Conservation (phyloP, 441 rosid genomes). For the Cnidoscolus chayamansa region DNA sequence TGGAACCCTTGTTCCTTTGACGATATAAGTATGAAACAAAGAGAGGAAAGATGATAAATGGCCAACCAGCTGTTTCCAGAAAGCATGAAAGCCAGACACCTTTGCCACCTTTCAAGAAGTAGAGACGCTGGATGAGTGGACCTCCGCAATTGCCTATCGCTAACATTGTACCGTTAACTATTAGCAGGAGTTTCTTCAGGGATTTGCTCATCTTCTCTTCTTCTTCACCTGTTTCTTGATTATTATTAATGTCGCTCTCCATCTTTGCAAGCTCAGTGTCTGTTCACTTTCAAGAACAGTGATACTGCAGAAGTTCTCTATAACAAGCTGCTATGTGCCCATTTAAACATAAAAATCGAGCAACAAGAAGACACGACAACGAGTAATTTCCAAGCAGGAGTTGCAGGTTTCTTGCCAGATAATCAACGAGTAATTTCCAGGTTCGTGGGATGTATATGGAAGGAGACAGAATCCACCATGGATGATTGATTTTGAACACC, state of each 20-base stretch:
- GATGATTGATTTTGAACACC: too few species aligned
- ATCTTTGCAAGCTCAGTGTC: neutral
- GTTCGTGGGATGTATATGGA: neutral
- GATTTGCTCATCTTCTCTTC: constrained; percentile 16
- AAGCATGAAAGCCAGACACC: constrained; percentile 47
- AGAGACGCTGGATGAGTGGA: constrained; percentile 53
- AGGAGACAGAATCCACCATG: too few species aligned
- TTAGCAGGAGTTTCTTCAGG: constrained; percentile 21
- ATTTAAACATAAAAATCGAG: neutral
- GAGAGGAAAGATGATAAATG: constrained; percentile 20
- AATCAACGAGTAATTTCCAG: neutral
- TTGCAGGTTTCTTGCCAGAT: too few species aligned
- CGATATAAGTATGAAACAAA: constrained; percentile 30
- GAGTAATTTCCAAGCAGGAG: too few species aligned
- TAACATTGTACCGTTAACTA: constrained; percentile 23
- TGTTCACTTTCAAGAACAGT: neutral
- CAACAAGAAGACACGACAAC: neutral
- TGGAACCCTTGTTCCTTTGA: constrained; percentile 13
- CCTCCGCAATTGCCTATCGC: constrained; percentile 39
- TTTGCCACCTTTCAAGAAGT: constrained; percentile 47
- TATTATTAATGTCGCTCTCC: constrained; percentile 18
- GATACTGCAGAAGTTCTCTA: neutral
- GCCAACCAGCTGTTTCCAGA: constrained; percentile 40
- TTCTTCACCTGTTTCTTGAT: constrained; percentile 12
- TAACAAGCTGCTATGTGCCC: neutral